Conservation (phyloP, 2,329 filamentous ascomycete genomes). For the Aciculosporium take region DNA sequence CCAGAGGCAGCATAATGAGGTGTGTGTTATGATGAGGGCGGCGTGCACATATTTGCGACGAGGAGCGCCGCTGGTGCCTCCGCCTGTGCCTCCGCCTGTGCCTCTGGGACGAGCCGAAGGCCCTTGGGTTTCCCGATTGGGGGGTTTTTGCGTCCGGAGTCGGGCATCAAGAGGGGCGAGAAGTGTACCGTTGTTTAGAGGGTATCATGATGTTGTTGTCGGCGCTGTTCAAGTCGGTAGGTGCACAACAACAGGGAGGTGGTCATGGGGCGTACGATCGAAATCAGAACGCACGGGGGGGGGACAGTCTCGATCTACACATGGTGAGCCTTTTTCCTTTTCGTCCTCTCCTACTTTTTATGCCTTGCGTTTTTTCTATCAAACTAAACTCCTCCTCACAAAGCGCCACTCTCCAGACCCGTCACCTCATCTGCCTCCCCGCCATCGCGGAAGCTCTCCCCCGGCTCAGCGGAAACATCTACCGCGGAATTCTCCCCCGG, state of each 20-base stretch:
- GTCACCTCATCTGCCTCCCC: conserved; percentile 9
- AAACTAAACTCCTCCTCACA: neutral
- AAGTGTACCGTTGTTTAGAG: conserved; percentile 8
- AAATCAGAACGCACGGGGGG: neutral
- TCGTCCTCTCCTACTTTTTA: neutral
- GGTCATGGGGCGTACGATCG: conserved; percentile 1
- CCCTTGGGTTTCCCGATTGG: neutral
- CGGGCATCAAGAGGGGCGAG: neutral
- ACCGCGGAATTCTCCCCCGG: conserved; percentile 23
- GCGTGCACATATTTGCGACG: conserved; percentile 10
- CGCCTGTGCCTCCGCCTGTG: conserved; percentile 1
- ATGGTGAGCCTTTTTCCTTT: neutral
- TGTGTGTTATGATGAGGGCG: conserved; percentile 9
- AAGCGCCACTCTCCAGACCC: neutral
- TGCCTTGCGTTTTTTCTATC: neutral
- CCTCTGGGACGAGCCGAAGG: conserved; percentile 4
- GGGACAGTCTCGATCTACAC: neutral
- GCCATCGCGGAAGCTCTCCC: conserved; percentile 16
- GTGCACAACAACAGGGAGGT: conserved; percentile 4
- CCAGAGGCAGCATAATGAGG: conserved; percentile 5
- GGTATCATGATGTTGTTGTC: conserved; percentile 7
- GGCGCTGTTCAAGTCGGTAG: conserved; percentile 9
- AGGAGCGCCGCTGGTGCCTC: no score
- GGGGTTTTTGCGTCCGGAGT: neutral
- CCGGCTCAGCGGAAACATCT: conserved; percentile 19